phyloP scores from a whole-genome alignment of 805 yeast species.

The Scheffersomyces coipomensis region DNA sequence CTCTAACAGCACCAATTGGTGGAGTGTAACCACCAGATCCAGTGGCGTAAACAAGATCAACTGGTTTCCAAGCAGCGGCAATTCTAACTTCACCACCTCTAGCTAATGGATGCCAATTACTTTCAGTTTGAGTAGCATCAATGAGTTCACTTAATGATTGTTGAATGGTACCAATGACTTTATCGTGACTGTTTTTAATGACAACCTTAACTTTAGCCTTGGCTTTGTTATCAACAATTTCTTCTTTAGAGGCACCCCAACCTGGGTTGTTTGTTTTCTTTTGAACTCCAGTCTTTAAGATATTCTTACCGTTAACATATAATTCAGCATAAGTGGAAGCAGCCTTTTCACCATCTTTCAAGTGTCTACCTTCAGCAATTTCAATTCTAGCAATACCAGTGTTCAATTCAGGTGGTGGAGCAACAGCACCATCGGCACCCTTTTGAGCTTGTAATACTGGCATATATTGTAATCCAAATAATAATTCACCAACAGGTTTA shows the following conservation, averaged over 20 bases:
- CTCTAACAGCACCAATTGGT: conserved; percentile 89
- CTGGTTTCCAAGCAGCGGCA: conserved; percentile 82
- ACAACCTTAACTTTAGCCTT: conserved; percentile 66
- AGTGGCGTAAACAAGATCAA: conserved; percentile 61
- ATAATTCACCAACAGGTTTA: conserved; percentile 74
- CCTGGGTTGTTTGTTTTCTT: conserved; percentile 66
- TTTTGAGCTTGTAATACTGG: conserved; percentile 66
- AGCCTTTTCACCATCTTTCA: conserved; percentile 46
- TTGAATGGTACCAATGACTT: conserved; percentile 58
- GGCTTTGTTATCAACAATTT: conserved; percentile 69
- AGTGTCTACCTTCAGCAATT: conserved; percentile 60
- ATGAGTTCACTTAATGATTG: conserved; percentile 63
- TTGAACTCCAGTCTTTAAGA: conserved; percentile 55
- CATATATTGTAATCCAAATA: conserved; percentile 69
- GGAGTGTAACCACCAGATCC: conserved; percentile 84
- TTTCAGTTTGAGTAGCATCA: conserved; percentile 75
- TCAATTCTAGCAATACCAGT: conserved; percentile 85
- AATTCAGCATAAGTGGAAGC: conserved; percentile 70
- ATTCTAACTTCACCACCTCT: conserved; percentile 75
- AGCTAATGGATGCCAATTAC: conserved; percentile 71
- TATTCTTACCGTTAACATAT: conserved; percentile 58
- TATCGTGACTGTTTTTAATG: conserved; percentile 55
- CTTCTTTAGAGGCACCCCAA: conserved; percentile 63
- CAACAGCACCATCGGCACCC: conserved; percentile 76
- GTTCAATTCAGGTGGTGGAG: conserved; percentile 88